Conservation (phyloP, 805 yeast genomes). For the Vanderwaltozyma verrucispora region DNA sequence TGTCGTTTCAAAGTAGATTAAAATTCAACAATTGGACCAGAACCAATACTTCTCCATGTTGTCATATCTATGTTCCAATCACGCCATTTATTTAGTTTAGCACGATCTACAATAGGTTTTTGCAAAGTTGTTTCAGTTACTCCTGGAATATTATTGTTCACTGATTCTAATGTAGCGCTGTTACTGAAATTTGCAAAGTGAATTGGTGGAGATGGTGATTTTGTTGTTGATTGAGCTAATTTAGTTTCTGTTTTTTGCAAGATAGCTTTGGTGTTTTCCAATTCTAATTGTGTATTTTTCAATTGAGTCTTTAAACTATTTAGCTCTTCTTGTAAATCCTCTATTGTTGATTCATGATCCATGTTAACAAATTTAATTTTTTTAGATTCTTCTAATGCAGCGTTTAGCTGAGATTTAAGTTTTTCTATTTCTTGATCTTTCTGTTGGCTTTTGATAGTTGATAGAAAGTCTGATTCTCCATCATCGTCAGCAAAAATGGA, state of each 20-base stretch:
- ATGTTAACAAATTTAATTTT: constrained; percentile 26
- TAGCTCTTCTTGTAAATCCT: constrained; percentile 30
- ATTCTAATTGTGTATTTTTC: neutral
- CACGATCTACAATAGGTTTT: constrained; percentile 31
- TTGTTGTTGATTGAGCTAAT: constrained; percentile 5
- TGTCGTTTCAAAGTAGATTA: neutral
- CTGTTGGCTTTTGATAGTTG: constrained; percentile 23
- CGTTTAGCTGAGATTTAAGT: constrained; percentile 32
- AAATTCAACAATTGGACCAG: constrained; percentile 49
- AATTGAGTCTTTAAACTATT: constrained; percentile 9
- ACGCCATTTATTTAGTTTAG: constrained; percentile 62
- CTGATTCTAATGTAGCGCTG: neutral
- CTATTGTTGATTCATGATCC: constrained; percentile 27
- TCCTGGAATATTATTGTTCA: neutral
- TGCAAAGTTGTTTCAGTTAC: neutral
- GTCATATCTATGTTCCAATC: constrained; percentile 85
- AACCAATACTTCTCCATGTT: constrained; percentile 61
- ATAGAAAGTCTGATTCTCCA: constrained; percentile 21
- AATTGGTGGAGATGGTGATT: constrained; percentile 11
- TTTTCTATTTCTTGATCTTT: constrained; percentile 28
- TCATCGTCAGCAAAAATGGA: constrained; percentile 6
- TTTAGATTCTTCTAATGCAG: constrained; percentile 27
- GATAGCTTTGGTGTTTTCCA: neutral
- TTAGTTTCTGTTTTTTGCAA: neutral
- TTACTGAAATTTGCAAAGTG: constrained; percentile 8